Percentiles rank a stretch among this genome's conserved stretches.
phyloP scores from a whole-genome alignment of 768 basidiomycete genomes.

The Pleurotus cornucopiae region DNA sequence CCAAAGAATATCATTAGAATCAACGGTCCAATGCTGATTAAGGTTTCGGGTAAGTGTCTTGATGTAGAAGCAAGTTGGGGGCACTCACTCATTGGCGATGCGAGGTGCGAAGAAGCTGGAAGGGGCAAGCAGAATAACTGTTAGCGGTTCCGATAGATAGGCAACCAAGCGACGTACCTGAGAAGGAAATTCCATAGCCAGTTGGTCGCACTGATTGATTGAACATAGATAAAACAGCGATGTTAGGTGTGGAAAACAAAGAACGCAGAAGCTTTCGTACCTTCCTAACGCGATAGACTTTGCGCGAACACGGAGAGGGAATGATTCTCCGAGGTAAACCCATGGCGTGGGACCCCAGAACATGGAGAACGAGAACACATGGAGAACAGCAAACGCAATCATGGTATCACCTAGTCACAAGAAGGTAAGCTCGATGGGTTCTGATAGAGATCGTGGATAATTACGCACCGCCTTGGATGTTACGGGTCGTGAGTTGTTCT shows the following conservation, averaged over 20 bases:
- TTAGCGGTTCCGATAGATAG: neutral
- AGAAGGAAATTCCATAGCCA: slow-evolving; percentile 79
- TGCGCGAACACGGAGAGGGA: slow-evolving; percentile 76
- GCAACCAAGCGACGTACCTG: neutral
- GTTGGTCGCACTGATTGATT: slow-evolving; percentile 31
- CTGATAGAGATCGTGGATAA: neutral
- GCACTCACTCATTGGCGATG: slow-evolving; percentile 48
- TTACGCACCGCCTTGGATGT: slow-evolving; percentile 45
- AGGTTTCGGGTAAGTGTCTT: neutral
- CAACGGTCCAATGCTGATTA: slow-evolving; percentile 59
- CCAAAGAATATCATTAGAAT: slow-evolving; percentile 77
- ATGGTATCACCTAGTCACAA: slow-evolving; percentile 47
- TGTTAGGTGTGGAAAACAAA: neutral
- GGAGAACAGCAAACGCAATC: slow-evolving; percentile 75
- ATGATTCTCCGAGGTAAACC: slow-evolving; percentile 75
- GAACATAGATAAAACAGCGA: neutral
- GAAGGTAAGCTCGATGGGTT: neutral
- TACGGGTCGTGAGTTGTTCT: slow-evolving; percentile 45
- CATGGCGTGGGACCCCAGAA: slow-evolving; percentile 79
- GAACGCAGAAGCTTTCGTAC: neutral
- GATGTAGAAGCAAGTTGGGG: neutral
- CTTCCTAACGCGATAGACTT: slow-evolving; percentile 78
- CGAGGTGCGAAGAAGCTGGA: slow-evolving; percentile 59
- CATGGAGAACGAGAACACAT: slow-evolving; percentile 65
- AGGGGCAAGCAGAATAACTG: neutral